Percentiles rank a stretch among this genome's conserved stretches.
Conservation (phyloP, 306 rosid genomes). For the Cicer yamashitae region DNA sequence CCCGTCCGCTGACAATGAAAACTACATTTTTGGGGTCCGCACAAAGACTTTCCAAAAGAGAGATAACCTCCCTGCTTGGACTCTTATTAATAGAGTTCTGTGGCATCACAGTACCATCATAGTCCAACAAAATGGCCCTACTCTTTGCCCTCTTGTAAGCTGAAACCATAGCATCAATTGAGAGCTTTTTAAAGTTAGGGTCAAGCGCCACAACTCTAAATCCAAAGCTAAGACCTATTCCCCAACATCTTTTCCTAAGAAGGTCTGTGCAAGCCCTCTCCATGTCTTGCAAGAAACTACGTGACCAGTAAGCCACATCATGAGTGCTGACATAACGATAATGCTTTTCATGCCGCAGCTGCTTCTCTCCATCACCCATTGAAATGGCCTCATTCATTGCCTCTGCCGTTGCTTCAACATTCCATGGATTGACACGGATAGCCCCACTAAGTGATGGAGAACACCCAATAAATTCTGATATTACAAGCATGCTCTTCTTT, state of each 20-base stretch:
- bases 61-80: slow-evolving; percentile 69
- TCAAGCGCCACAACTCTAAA: slow-evolving; percentile 86
- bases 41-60: slow-evolving; percentile 62
- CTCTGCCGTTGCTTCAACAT: slow-evolving; percentile 76
- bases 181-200: slow-evolving; percentile 79
- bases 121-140: slow-evolving; percentile 83
- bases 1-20: slow-evolving; percentile 87
- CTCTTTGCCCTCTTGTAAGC: slow-evolving; percentile 61
- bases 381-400: slow-evolving; percentile 77
- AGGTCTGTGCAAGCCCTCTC: slow-evolving; percentile 78
- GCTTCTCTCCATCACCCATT: slow-evolving; percentile 66
- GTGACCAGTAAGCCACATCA: slow-evolving; percentile 82
- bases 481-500: slow-evolving; percentile 83
- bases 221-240: slow-evolving; percentile 80
- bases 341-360: slow-evolving; percentile 80
- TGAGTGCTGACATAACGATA: slow-evolving; percentile 78
- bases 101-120: slow-evolving; percentile 88
- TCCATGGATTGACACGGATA: slow-evolving; percentile 82
- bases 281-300: slow-evolving; percentile 84
- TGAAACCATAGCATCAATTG: slow-evolving; percentile 64
- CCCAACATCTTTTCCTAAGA: slow-evolving; percentile 75
- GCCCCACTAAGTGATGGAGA: slow-evolving; percentile 91
- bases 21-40: slow-evolving; percentile 70
- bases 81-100: slow-evolving; percentile 69
- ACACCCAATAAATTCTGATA: slow-evolving; percentile 85